A percentile compares a stretch with the other conserved stretches of the same genome.
These are phyloP conservation scores for Aspergillus texensis DNA, from an alignment of 2,329 filamentous ascomycete genomes.

Conservation along the genomic window DNA sequence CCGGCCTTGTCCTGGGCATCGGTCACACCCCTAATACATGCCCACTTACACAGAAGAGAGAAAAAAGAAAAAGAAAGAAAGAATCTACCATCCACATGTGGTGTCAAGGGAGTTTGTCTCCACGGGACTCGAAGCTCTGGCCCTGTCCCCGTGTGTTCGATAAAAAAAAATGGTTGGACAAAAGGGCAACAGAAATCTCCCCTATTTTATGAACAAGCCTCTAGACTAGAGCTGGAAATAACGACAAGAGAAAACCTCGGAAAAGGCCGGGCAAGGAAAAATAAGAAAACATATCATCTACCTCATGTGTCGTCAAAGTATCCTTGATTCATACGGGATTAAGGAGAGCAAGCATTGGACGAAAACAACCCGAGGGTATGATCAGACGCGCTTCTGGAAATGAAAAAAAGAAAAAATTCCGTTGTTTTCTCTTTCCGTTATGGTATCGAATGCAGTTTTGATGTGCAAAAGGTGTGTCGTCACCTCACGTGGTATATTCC, in stretches of 20 bases:
- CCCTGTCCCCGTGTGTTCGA: not conserved
- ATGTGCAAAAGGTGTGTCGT: not conserved
- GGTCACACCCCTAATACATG: not conserved
- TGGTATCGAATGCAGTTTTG: slow-evolving; percentile 1
- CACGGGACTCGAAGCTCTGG: not conserved
- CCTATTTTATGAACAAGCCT: slow-evolving; percentile 3
- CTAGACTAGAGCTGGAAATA: slow-evolving; percentile 1
- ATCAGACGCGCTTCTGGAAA: not conserved
- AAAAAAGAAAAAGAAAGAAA: not conserved
- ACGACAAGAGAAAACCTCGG: not conserved
- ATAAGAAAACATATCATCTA: not conserved
- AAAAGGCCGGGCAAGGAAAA: not conserved
- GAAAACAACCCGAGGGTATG: slow-evolving; percentile 1
- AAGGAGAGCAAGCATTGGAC: slow-evolving; percentile 1
- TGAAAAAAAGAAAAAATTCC: not conserved
- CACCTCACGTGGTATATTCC: not conserved
- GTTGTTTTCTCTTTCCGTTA: slow-evolving; percentile 2
- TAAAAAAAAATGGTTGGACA: not conserved
- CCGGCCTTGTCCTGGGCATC: not conserved
- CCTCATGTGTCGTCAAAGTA: slow-evolving; percentile 1
- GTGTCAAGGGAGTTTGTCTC: not conserved
- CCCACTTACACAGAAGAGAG: not conserved
- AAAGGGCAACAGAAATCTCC: not conserved
- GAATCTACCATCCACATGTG: not conserved
- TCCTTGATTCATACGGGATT: slow-evolving; percentile 1